These are phyloP conservation scores for Xylariales sp. DNA, from an alignment of 2,329 filamentous ascomycete genomes.

Conservation along the genomic window DNA sequence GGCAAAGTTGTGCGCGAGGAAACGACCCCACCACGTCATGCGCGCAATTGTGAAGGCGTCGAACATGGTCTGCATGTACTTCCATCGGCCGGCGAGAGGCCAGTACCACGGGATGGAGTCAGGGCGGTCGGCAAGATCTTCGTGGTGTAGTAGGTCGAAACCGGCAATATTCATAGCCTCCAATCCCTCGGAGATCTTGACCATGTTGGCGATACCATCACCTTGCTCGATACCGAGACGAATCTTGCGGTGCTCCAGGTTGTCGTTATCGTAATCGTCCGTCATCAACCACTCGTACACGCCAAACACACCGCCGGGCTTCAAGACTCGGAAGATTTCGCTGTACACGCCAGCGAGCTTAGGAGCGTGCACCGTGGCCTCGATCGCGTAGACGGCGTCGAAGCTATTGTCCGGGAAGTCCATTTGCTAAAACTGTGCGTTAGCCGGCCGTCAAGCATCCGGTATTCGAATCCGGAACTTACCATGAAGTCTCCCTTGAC, in stretches of 20 bases:
- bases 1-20: constrained; percentile 79
- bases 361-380: constrained; percentile 95
- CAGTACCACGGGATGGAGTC: constrained; percentile 93
- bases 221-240: constrained; percentile 95
- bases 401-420: constrained; percentile 91
- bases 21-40: constrained; percentile 88
- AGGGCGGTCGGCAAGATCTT: constrained; percentile 83
- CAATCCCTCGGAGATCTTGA: constrained; percentile 83
- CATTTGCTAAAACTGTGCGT: constrained; percentile 75
- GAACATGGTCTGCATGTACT: constrained; percentile 81
- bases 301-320: constrained; percentile 94
- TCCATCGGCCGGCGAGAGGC: constrained; percentile 85
- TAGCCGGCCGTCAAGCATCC: constrained; percentile 1
- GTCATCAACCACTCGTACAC: constrained; percentile 99
- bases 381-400: constrained; percentile 96
- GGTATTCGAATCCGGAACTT: constrained; percentile 33
- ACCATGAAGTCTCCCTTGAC: constrained; percentile 98
- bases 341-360: constrained; percentile 91
- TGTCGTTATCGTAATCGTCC: constrained; percentile 89
- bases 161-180: constrained; percentile 87
- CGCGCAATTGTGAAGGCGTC: constrained; percentile 86
- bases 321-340: constrained; percentile 94
- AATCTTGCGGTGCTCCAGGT: constrained; percentile 87
- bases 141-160: constrained; percentile 83
- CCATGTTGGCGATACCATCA: constrained; percentile 98